phyloP scores from a whole-genome alignment of 495 filamentous ascomycete genomes.

The Annulohypoxylon moriforme region DNA sequence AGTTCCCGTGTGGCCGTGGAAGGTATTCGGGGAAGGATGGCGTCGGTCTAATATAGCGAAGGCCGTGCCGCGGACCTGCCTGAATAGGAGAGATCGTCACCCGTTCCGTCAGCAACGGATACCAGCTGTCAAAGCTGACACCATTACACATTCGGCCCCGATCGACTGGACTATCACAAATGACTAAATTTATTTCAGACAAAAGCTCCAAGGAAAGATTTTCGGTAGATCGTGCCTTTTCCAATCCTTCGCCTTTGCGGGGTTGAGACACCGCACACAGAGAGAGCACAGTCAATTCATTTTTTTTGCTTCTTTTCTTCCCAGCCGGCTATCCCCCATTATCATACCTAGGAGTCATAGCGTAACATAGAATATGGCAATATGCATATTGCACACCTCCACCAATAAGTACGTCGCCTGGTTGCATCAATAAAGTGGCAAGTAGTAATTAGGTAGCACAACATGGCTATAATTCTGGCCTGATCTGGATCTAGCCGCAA shows the following conservation, averaged over 20 bases:
- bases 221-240: conserved; percentile 34
- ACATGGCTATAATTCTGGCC: conserved; percentile 9
- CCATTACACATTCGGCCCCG: conserved; percentile 24
- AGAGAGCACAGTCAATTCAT: not conserved
- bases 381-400: not conserved
- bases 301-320: not conserved
- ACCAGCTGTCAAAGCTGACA: conserved; percentile 28
- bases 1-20: not conserved
- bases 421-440: conserved; percentile 17
- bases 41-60: not conserved
- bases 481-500: conserved; percentile 19
- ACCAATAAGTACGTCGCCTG: conserved; percentile 10
- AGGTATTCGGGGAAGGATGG: not conserved
- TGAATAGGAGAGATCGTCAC: conserved; percentile 1
- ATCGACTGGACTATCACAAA: conserved; percentile 23
- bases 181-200: conserved; percentile 37
- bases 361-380: not conserved
- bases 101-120: conserved; percentile 3
- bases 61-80: conserved; percentile 1
- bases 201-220: conserved; percentile 22
- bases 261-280: conserved; percentile 17
- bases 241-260: conserved; percentile 39
- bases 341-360: not conserved
- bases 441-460: not conserved
- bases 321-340: not conserved